phyloP scores from a whole-genome alignment of 1,284 basidiomycete genomes.

The Apiotrichum gamsii region DNA sequence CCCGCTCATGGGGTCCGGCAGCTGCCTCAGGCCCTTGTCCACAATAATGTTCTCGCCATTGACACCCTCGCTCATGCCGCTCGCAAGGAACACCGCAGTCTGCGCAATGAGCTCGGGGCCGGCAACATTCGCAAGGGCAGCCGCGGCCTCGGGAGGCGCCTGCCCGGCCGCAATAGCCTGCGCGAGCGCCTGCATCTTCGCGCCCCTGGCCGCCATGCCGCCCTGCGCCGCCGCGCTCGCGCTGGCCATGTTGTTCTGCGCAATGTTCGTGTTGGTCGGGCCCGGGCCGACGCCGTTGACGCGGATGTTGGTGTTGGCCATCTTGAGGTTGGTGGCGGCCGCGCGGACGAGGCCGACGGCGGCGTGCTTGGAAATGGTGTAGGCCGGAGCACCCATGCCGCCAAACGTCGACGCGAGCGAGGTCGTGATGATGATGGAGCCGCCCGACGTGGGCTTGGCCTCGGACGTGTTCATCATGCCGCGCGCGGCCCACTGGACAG shows the following conservation, averaged over 20 bases:
- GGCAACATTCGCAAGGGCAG: background rate
- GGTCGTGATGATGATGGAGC: slow-evolving; percentile 16
- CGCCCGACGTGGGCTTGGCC: slow-evolving; percentile 9
- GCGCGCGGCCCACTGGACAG: slow-evolving; percentile 12
- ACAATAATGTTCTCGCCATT: slow-evolving; percentile 15
- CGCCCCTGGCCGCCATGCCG: background rate
- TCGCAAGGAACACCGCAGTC: slow-evolving; percentile 13
- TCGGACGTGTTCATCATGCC: slow-evolving; percentile 12
- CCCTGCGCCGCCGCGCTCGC: slow-evolving; percentile 1
- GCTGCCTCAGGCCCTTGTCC: slow-evolving; percentile 10
- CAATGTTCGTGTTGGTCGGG: slow-evolving; percentile 6
- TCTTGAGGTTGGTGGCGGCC: slow-evolving; percentile 9
- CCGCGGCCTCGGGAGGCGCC: slow-evolving; percentile 1
- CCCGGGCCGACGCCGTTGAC: slow-evolving; percentile 16
- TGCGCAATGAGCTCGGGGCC: slow-evolving; percentile 8
- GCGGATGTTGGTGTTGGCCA: slow-evolving; percentile 9
- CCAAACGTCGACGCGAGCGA: slow-evolving; percentile 7
- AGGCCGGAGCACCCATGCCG: slow-evolving; percentile 14
- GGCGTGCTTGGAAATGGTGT: slow-evolving; percentile 14
- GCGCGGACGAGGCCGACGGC: slow-evolving; percentile 10
- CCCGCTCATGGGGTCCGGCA: slow-evolving; percentile 4
- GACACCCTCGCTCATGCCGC: slow-evolving; percentile 4
- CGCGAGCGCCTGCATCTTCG: background rate
- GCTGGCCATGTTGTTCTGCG: slow-evolving; percentile 5
- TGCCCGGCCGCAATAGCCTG: background rate